Base-by-base conservation (phyloP, 2,329 filamentous ascomycete species). In the Endoconidiophora laricicola region DNA sequence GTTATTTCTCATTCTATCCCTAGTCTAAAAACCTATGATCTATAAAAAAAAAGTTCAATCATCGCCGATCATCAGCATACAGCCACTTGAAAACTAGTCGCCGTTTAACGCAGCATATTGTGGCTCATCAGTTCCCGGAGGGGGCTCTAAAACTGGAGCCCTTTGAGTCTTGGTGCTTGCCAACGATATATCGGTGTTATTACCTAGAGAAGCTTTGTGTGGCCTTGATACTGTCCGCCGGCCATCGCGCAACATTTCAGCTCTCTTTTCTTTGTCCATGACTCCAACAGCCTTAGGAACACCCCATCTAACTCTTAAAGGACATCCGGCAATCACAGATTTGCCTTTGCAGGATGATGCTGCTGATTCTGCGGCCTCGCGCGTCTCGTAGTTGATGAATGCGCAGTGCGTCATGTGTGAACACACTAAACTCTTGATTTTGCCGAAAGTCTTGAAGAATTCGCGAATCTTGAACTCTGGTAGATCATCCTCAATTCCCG, bases 371-470 rank as follows among this genome's bases (percentile, higher is more conserved):
- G 93, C 91, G 1, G 76, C 82, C 54, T 86, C 79, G 52, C 91
- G 76, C 2, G 82, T 85, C 57, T 87, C 79, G 62, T 86, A 98
- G 66, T 98, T 98, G 66, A 98, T 72, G 61, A 96, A 98, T 1
- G 91, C 91, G 63, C 88, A 96, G 61, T 96, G 91, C 14, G 90
- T 90, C 69, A 94, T 87, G 67, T 98, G 91, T 5, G 88, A 95
- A 65, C 91, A 96, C 37, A 98, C 82, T 14, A 98, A 69, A 23
- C 87, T 95, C 59, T 91, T 85, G 54, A 98, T 81, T 60, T 90
- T 86, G 55, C 91, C 91, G 59, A 88, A 87, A 16, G 77, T 76
- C 54, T 86, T 79, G 69, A 98, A 98, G 64, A 93, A 91, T 2
- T 86, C 82, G 44, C 91, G 83, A 23, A 98, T 72, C 59, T 88